These are phyloP conservation scores for Backusella sp. DNA, from an alignment of 192 early-diverging fungal species.

Conservation along the genomic window DNA sequence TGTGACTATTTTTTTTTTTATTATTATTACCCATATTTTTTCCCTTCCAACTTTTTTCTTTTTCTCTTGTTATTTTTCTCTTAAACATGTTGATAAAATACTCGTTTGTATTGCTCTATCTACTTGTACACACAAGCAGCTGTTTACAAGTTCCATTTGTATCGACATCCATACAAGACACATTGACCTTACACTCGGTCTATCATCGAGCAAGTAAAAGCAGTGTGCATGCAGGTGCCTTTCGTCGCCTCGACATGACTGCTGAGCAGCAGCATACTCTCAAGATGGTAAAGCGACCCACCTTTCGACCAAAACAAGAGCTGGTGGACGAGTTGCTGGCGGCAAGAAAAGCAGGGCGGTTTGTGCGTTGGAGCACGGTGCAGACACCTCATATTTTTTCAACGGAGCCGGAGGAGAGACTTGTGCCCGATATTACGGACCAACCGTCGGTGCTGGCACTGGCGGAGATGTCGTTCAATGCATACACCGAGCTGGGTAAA, in stretches of 20 bases:
- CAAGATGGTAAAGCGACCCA: background rate
- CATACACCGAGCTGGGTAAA: constrained; percentile 63
- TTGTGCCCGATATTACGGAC: constrained; percentile 70
- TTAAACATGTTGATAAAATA: background rate
- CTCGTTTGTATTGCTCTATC: background rate
- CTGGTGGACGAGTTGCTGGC: background rate
- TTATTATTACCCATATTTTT: background rate
- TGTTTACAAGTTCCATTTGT: background rate
- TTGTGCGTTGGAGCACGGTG: background rate
- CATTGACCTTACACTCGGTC: background rate
- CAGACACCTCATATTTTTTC: background rate
- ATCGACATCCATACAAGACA: background rate
- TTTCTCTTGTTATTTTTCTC: background rate
- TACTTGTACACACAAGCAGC: background rate
- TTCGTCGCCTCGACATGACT: background rate
- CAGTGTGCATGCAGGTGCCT: background rate
- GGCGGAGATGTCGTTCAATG: constrained; percentile 79
- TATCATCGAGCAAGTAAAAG: background rate
- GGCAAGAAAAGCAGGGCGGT: background rate
- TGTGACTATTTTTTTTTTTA: background rate
- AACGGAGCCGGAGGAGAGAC: background rate
- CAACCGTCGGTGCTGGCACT: constrained; percentile 68
- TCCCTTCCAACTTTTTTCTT: background rate
- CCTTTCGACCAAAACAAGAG: background rate
- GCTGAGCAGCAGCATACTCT: background rate